Evolutionary conservation across 306 rosid genomes (phyloP).

Genomic region (Argentina anserina): DNA sequence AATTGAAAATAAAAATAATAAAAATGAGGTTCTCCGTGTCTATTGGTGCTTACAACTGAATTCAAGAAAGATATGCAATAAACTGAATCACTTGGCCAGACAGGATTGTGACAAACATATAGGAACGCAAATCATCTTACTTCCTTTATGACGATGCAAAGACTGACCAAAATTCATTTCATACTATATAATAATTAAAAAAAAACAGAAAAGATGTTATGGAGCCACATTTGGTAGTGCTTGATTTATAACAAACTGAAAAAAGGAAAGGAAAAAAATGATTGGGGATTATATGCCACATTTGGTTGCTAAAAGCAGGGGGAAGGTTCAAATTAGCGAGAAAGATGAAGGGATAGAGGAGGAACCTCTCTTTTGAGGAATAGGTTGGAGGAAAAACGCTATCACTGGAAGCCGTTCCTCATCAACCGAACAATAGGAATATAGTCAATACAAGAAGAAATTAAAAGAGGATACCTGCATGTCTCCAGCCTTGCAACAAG

Average conservation of each 20-base stretch:
- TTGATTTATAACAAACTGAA: neutral
- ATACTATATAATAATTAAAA: neutral
- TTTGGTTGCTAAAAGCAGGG: neutral
- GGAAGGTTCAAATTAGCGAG: neutral
- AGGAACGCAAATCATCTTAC: neutral
- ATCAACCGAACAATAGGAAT: neutral
- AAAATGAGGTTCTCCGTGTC: neutral
- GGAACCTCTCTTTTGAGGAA: neutral
- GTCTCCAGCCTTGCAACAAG: conserved; percentile 96
- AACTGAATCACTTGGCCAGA: neutral
- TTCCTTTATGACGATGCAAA: neutral
- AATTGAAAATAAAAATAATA: conserved; percentile 12
- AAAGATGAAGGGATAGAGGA: neutral
- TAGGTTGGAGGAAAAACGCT: neutral
- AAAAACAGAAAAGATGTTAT: neutral
- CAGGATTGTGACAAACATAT: neutral
- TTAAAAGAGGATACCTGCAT: conserved; percentile 54
- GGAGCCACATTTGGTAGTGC: neutral
- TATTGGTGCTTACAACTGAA: neutral
- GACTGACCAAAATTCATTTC: neutral
- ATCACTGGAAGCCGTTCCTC: neutral
- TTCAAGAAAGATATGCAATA: conserved; percentile 1
- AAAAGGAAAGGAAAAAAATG: neutral
- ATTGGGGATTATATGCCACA: neutral
- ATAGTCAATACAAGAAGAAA: neutral